Conservation (phyloP, 2,329 filamentous ascomycete genomes). For the Leptographium flavum region DNA sequence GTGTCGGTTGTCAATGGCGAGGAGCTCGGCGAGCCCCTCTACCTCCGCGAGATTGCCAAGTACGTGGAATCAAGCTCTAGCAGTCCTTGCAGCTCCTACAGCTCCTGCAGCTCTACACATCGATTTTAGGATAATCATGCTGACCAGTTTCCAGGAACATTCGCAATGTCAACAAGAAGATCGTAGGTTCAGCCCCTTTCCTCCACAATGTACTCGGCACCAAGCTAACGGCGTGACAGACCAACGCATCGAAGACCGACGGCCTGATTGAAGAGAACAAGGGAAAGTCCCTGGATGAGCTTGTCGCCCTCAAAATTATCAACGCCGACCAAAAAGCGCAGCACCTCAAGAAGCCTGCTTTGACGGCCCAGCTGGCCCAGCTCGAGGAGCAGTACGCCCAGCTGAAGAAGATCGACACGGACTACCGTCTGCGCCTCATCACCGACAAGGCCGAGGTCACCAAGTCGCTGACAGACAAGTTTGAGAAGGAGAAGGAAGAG, state of each 20-base stretch:
- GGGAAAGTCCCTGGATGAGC: slow-evolving; percentile 56
- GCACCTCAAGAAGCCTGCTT: slow-evolving; percentile 59
- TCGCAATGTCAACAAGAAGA: slow-evolving; percentile 87
- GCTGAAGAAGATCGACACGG: slow-evolving; percentile 61
- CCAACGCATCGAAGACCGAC: slow-evolving; percentile 60
- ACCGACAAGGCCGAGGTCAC: slow-evolving; percentile 46
- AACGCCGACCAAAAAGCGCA: slow-evolving; percentile 69
- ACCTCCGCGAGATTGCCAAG: slow-evolving; percentile 86
- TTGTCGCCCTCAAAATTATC: slow-evolving; percentile 58
- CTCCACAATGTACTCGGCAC: neutral
- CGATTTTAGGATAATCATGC: neutral
- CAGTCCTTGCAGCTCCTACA: too few species aligned
- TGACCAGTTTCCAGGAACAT: slow-evolving; percentile 48
- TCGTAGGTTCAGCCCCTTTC: slow-evolving; percentile 42
- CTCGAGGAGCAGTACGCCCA: slow-evolving; percentile 60
- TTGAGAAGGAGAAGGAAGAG: slow-evolving; percentile 39
- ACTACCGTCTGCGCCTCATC: slow-evolving; percentile 48
- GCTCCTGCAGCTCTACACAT: too few species aligned
- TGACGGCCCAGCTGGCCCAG: slow-evolving; percentile 53
- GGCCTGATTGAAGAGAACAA: slow-evolving; percentile 53
- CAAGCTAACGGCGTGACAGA: slow-evolving; percentile 24
- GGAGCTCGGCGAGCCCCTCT: slow-evolving; percentile 67
- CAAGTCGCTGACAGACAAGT: slow-evolving; percentile 36
- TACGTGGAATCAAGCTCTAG: slow-evolving; percentile 31
- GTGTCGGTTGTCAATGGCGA: slow-evolving; percentile 38